Evolutionary conservation across 2,329 filamentous ascomycete genomes (phyloP).

Genomic region (Fusarium heterosporum): DNA sequence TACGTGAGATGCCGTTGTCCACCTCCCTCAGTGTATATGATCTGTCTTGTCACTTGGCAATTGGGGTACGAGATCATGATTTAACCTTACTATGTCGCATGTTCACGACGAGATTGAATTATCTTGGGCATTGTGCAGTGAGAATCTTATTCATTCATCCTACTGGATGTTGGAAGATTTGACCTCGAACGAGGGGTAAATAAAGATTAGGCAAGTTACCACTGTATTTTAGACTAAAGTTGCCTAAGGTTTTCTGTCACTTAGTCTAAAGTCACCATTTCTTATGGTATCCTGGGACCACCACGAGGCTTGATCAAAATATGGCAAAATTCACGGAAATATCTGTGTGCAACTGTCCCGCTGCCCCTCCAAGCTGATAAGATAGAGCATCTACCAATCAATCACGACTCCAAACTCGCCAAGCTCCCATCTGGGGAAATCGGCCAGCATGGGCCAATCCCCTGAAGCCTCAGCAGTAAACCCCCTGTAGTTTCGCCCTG

Average conservation of each 20-base stretch:
- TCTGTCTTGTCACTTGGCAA: neutral
- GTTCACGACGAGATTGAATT: neutral
- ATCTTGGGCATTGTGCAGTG: neutral
- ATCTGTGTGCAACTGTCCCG: constrained; percentile 12
- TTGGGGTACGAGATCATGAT: too few species aligned
- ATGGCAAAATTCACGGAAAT: constrained; percentile 23
- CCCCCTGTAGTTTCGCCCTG: neutral
- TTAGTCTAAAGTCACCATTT: too few species aligned
- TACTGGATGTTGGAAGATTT: too few species aligned
- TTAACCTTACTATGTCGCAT: neutral
- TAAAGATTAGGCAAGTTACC: too few species aligned
- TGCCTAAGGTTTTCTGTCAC: too few species aligned
- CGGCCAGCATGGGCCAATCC: constrained; percentile 1
- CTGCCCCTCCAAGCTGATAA: constrained; percentile 23
- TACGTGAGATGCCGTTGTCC: neutral
- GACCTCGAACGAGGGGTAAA: too few species aligned
- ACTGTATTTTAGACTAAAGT: too few species aligned
- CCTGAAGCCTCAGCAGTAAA: neutral
- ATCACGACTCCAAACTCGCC: constrained; percentile 4
- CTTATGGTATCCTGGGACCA: too few species aligned
- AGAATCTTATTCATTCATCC: neutral
- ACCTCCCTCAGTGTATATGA: neutral
- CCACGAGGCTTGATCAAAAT: neutral
- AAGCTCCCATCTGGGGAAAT: constrained; percentile 10
- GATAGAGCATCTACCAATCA: constrained; percentile 11